Base-by-base conservation (phyloP, 177 flowering plant species). In the Vitis hybrid region DNA sequence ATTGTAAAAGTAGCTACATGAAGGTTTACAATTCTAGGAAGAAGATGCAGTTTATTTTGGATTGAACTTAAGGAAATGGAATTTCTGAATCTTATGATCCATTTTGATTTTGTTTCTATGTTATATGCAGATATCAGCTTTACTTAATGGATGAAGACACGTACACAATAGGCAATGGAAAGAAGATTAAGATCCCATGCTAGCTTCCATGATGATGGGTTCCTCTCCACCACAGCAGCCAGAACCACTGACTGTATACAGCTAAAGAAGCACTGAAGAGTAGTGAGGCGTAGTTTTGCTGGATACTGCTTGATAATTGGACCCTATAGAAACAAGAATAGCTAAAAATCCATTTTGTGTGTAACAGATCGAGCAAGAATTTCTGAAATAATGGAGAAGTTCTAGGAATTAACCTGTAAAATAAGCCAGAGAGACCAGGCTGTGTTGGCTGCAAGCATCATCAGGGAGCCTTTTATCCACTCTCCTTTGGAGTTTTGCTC, bases 121-220 rank as follows among this genome's bases (percentile, higher is more conserved):
- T 27, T 54, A 6, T 16, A 54, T 54, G 56, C 56, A 54, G 7
- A 14, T 5, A 54, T 54, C 56, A 54, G 16, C 16, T 54, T 40
- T 40, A 40, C 57, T 54, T 54, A 54, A 54, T 54, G 57, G 58
- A 5, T 49, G 30, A 66, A 27, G 30, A 27, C 30, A 76, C 86
- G 7, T 91, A 89, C 96, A 71, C 91, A 91, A 60, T 87, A 91
- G n/a, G 79, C 80, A 13, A 91, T 83, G 3, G 93, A 77, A 24
- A 88, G 73, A 70, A 91, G 93, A 62, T 81, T 74, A 46, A 85
- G 3, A 74, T 89, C 81, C 91, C 92, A 89, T 54, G 80, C 82
- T 65, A 89, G 83, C 75, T 81, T 91, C 96, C 96, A 89, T 13
- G 87, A 81, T 7, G 83, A 70, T 46, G 79, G 79, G 68, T 82